A percentile compares a stretch with the other conserved stretches of the same genome.
Evolutionary conservation across 352 stramenopile species (phyloP).

Genomic region (Globisporangium carolinianum): DNA sequence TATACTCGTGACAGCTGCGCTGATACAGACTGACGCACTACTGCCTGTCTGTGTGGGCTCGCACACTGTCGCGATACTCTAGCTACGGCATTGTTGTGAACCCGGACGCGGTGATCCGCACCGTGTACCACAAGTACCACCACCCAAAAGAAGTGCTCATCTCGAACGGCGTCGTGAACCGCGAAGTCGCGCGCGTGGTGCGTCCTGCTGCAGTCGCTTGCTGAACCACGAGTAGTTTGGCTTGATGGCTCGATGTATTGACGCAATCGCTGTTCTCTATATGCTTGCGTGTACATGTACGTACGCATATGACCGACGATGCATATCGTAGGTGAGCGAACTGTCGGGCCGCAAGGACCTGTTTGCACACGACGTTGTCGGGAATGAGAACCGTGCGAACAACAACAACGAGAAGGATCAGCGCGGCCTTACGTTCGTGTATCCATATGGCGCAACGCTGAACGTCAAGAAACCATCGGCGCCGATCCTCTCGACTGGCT

Average conservation of each 20-base stretch:
- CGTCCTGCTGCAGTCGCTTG: neutral
- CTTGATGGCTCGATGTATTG: neutral
- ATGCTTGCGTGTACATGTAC: neutral
- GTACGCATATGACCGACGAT: neutral
- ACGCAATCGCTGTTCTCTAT: too few species aligned
- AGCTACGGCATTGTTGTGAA: conserved; percentile 87
- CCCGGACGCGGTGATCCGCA: conserved; percentile 86
- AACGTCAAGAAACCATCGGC: conserved; percentile 89
- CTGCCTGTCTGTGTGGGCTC: neutral
- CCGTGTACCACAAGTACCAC: conserved; percentile 96
- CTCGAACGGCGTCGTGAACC: conserved; percentile 91
- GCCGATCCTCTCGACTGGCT: conserved; percentile 85
- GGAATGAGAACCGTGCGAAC: conserved; percentile 25
- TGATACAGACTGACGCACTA: neutral
- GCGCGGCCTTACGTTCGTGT: conserved; percentile 91
- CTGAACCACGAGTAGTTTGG: neutral
- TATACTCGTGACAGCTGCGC: neutral
- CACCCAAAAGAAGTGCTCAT: conserved; percentile 96
- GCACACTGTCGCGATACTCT: neutral
- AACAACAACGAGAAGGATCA: conserved; percentile 71
- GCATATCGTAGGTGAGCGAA: conserved; percentile 34
- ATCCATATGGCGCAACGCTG: conserved; percentile 92
- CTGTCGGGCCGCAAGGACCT: conserved; percentile 64
- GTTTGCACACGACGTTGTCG: conserved; percentile 19
- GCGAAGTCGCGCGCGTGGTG: conserved; percentile 82